Evolutionary conservation across 2,329 filamentous ascomycete genomes (phyloP).

Genomic region (Metarhizium robertsii): DNA sequence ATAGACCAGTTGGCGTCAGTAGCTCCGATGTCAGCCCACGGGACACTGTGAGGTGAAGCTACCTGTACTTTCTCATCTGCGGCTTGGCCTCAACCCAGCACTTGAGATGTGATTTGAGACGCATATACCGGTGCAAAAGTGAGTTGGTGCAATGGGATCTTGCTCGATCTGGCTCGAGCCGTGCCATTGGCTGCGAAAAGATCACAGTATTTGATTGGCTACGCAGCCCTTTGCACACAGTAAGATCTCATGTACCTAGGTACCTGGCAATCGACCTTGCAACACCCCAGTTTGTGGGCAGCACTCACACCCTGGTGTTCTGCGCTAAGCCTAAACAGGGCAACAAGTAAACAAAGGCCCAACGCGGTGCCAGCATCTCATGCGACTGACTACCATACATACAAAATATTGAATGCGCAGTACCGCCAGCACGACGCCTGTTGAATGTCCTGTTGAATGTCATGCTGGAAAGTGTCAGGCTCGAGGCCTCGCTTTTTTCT

Average conservation of each 20-base stretch:
- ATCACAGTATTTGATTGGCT: neutral
- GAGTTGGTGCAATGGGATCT: neutral
- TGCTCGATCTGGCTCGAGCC: neutral
- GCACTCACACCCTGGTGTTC: neutral
- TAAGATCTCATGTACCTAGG: neutral
- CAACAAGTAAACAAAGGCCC: constrained; percentile 34
- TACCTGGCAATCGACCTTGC: neutral
- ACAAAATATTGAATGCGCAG: too few species aligned
- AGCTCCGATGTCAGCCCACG: neutral
- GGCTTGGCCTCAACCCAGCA: neutral
- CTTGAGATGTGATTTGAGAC: neutral
- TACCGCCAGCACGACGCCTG: too few species aligned
- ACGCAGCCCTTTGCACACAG: neutral
- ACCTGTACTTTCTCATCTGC: neutral
- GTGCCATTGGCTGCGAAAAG: neutral
- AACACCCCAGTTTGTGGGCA: too few species aligned
- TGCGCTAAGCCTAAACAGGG: constrained; percentile 24
- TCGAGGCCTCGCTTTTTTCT: neutral
- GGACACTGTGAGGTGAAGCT: constrained; percentile 2
- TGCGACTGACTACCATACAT: neutral
- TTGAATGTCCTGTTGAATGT: neutral
- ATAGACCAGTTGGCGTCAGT: neutral
- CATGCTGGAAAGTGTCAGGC: neutral
- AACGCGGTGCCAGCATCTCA: constrained; percentile 9
- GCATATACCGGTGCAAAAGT: constrained; percentile 2